Conservation (phyloP, 352 stramenopile species). For the Hyaloperonospora brassicae region DNA sequence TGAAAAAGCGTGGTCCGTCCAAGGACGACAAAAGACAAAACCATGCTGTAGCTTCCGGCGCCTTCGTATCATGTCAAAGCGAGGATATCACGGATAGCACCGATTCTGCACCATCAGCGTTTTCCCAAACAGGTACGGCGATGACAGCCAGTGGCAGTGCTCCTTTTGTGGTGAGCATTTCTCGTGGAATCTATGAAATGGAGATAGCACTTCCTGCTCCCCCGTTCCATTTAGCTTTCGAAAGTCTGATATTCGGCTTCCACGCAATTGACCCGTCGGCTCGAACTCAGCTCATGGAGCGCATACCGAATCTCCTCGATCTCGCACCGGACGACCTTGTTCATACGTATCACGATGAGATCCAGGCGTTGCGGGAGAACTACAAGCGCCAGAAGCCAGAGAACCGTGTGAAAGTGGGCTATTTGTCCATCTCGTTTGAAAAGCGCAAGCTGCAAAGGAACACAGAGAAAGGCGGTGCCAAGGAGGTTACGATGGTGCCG, state of each 20-base stretch:
- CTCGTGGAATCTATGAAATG: constrained; percentile 9
- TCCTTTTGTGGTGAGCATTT: constrained; percentile 8
- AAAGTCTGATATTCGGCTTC: constrained; percentile 72
- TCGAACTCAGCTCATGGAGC: constrained; percentile 57
- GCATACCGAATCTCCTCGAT: constrained; percentile 58
- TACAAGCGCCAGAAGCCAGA: constrained; percentile 75
- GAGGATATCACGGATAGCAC: constrained; percentile 13
- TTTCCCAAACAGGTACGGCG: constrained; percentile 7
- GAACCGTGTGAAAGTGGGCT: constrained; percentile 74
- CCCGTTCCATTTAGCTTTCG: constrained; percentile 50
- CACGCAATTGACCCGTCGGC: constrained; percentile 49
- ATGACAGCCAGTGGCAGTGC: constrained; percentile 6
- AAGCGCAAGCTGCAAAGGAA: constrained; percentile 52
- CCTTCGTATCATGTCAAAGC: constrained; percentile 5
- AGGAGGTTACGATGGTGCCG: constrained; percentile 46
- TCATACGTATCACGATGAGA: constrained; percentile 82
- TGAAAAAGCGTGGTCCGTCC: constrained; percentile 33
- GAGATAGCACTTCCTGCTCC: constrained; percentile 31
- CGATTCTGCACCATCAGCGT: constrained; percentile 8
- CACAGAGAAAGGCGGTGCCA: constrained; percentile 36
- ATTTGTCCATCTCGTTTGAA: constrained; percentile 68
- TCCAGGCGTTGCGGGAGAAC: constrained; percentile 71
- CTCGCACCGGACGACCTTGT: constrained; percentile 68
- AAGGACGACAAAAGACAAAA: constrained; percentile 27
- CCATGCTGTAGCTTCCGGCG: constrained; percentile 4